phyloP scores from a whole-genome alignment of 75 land plant genomes.

The Selaginella tamariscina region DNA sequence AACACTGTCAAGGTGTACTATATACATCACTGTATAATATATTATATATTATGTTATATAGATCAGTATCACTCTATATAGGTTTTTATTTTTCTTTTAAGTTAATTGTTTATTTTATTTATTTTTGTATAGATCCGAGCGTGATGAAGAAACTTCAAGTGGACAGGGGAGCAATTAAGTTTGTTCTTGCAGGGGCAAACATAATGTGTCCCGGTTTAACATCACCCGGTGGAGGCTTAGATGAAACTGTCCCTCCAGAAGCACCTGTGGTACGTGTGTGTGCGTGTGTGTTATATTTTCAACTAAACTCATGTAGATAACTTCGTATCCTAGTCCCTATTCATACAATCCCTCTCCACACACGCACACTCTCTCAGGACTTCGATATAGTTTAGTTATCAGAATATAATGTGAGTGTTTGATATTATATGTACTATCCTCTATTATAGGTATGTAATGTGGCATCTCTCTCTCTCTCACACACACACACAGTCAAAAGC shows the following conservation, averaged over 20 bases:
- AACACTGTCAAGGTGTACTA: too few species aligned
- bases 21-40: too few species aligned
- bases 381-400: not conserved
- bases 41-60: too few species aligned
- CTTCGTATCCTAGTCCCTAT: not conserved
- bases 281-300: not conserved
- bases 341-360: too few species aligned
- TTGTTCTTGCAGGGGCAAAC: slow-evolving; percentile 95
- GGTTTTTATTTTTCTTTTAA: too few species aligned
- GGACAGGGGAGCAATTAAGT: slow-evolving; percentile 93
- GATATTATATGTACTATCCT: not conserved
- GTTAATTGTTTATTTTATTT: too few species aligned
- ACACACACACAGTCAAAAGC: not conserved
- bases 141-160: slow-evolving; percentile 89
- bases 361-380: not conserved
- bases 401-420: not conserved
- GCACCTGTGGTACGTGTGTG: slow-evolving; percentile 64
- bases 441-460: not conserved
- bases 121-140: slow-evolving; percentile 69
- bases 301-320: not conserved
- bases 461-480: not conserved
- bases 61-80: too few species aligned
- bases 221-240: slow-evolving; percentile 88
- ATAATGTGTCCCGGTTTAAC: slow-evolving; percentile 99
- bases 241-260: slow-evolving; percentile 66